Evolutionary conservation across 2,329 filamentous ascomycete genomes (phyloP).

Genomic region (Calonectria pteridis): DNA sequence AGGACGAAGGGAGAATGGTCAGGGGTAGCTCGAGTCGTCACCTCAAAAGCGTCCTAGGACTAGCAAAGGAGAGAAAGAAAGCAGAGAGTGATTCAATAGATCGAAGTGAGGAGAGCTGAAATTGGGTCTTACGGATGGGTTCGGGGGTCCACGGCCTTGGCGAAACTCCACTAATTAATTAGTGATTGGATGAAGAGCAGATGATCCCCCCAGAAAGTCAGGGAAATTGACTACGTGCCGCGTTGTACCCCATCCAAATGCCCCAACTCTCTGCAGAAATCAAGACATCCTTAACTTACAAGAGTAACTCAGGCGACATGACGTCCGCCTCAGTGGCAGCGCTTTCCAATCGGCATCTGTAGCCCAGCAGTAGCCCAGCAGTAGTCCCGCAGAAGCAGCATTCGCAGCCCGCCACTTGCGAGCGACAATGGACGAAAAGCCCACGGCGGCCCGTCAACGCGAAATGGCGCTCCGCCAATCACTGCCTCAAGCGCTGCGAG

Average conservation of each 20-base stretch:
- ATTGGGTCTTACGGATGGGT: conserved; percentile 24
- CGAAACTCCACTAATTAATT: conserved; percentile 19
- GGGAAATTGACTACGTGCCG: conserved; percentile 16
- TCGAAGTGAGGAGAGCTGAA: conserved; percentile 18
- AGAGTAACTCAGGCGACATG: neutral
- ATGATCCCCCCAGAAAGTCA: conserved; percentile 15
- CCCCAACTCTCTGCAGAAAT: neutral
- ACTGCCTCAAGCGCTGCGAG: conserved; percentile 10
- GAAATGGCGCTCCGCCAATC: conserved; percentile 24
- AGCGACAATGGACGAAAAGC: conserved; percentile 15
- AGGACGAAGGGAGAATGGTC: neutral
- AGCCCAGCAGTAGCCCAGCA: conserved; percentile 6
- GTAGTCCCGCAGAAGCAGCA: conserved; percentile 8
- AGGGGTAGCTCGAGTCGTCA: neutral
- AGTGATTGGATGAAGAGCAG: conserved; percentile 16
- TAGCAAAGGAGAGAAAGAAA: conserved; percentile 6
- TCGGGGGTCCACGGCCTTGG: conserved; percentile 18
- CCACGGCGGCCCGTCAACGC: conserved; percentile 24
- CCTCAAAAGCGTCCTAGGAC: neutral
- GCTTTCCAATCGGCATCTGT: neutral
- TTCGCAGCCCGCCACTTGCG: neutral
- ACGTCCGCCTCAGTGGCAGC: neutral
- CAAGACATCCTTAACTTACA: conserved; percentile 11
- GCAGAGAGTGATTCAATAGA: conserved; percentile 9
- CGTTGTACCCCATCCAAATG: neutral